These are phyloP conservation scores for Lipomyces lipofer DNA, from an alignment of 805 yeast species.

Conservation along the genomic window DNA sequence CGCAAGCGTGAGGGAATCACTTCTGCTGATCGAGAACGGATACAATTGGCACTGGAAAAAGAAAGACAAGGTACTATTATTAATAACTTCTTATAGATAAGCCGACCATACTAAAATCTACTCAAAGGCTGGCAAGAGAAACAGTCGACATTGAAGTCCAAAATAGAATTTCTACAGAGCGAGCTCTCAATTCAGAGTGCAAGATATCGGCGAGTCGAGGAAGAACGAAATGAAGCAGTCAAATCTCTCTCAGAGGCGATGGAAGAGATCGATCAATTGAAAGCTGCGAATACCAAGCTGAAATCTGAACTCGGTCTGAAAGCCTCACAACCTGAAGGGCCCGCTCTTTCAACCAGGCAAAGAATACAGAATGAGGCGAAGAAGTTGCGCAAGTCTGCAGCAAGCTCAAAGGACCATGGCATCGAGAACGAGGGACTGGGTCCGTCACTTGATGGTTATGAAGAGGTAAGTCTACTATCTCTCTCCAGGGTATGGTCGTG, in stretches of 20 bases:
- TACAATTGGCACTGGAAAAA: constrained; percentile 19
- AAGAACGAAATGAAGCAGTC: constrained; percentile 22
- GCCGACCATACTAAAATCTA: not conserved
- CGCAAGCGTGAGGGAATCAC: constrained; percentile 13
- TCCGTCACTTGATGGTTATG: not conserved
- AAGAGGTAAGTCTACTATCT: constrained; percentile 1
- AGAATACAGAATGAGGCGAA: not conserved
- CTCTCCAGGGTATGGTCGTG: too few relatives aligned
- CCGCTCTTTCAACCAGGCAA: not conserved
- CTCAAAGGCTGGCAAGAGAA: constrained; percentile 20
- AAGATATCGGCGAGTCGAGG: constrained; percentile 13
- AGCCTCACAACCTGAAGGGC: not conserved
- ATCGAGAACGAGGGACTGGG: not conserved
- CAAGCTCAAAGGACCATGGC: not conserved
- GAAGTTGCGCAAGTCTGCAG: not conserved
- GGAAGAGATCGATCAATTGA: constrained; percentile 10
- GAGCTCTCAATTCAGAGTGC: constrained; percentile 10
- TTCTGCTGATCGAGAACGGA: constrained; percentile 6
- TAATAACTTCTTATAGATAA: not conserved
- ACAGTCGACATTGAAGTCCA: constrained; percentile 10
- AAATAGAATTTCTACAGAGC: constrained; percentile 14
- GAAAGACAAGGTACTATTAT: constrained; percentile 12
- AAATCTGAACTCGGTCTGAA: not conserved
- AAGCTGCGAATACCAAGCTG: constrained; percentile 7
- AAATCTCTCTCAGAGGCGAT: constrained; percentile 8